Evolutionary conservation across 1,139 yeast species (phyloP).

Genomic region (Magnusiomyces tetraspermus): DNA sequence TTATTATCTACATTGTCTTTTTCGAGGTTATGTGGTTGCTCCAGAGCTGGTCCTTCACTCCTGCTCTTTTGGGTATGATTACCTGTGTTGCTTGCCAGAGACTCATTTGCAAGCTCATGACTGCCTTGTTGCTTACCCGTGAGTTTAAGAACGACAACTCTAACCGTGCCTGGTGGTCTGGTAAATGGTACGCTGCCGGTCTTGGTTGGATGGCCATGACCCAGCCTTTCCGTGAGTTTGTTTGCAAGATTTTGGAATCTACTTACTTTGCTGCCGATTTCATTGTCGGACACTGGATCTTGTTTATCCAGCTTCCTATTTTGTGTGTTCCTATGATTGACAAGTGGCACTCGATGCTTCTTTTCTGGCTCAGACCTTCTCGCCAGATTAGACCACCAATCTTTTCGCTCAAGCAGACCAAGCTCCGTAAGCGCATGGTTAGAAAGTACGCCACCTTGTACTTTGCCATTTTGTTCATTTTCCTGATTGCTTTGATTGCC

Average conservation of each 20-base stretch:
- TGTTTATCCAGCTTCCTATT: conserved; percentile 84
- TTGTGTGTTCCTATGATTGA: conserved; percentile 81
- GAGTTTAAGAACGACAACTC: conserved; percentile 96
- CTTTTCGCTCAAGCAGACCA: conserved; percentile 92
- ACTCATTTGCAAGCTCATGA: conserved; percentile 74
- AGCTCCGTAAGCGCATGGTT: conserved; percentile 97
- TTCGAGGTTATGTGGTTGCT: conserved; percentile 95
- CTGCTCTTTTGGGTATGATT: conserved; percentile 78
- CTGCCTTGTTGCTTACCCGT: conserved; percentile 74
- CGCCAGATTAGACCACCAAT: conserved; percentile 91
- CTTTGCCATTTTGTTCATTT: conserved; percentile 58
- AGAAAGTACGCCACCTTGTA: conserved; percentile 84
- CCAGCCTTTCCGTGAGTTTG: conserved; percentile 93
- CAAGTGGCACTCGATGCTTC: conserved; percentile 96
- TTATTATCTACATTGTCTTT: conserved; percentile 72
- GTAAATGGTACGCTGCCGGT: conserved; percentile 96
- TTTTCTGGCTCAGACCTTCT: conserved; percentile 97
- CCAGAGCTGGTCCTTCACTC: conserved; percentile 83
- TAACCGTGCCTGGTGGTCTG: conserved; percentile 99
- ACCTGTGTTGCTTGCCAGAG: conserved; percentile 86
- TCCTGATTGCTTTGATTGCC: conserved; percentile 72
- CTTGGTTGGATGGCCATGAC: conserved; percentile 94
- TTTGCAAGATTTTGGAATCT: conserved; percentile 87
- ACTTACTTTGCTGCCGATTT: conserved; percentile 97
- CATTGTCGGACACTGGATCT: conserved; percentile 76